A percentile compares a stretch with the other conserved stretches of the same genome.
Evolutionary conservation across 768 basidiomycete genomes (phyloP).

Genomic region (Plicaturopsis crispa): DNA sequence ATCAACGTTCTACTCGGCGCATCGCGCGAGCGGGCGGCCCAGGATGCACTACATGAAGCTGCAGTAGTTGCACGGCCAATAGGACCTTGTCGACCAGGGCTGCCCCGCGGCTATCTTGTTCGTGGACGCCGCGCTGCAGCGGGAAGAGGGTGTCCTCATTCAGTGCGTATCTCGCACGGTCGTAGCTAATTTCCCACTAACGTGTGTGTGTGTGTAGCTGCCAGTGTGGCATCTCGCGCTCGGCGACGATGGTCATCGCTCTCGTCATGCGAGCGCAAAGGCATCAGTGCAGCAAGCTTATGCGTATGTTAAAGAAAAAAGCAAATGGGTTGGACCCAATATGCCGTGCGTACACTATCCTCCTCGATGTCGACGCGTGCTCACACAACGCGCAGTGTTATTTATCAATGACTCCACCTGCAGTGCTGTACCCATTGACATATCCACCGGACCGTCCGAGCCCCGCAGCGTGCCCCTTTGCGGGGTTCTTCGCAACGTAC

Average conservation of each 20-base stretch:
- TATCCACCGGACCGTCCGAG: too few relatives aligned
- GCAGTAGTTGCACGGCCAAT: conserved; percentile 91
- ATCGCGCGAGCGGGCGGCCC: conserved; percentile 63
- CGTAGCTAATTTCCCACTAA: conserved; percentile 11
- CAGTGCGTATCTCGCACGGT: conserved; percentile 51
- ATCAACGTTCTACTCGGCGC: conserved; percentile 58
- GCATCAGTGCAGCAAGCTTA: conserved; percentile 91
- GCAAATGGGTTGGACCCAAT: conserved; percentile 83
- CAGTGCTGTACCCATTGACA: too few relatives aligned
- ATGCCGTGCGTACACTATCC: conserved; percentile 86
- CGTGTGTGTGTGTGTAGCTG: conserved; percentile 48
- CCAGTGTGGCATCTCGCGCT: conserved; percentile 90
- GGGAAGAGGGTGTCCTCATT: conserved; percentile 74
- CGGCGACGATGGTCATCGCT: conserved; percentile 85
- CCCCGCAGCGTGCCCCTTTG: too few relatives aligned
- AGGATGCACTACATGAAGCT: conserved; percentile 85
- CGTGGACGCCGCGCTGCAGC: conserved; percentile 66
- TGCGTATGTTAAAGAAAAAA: conserved; percentile 83
- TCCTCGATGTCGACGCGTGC: too few relatives aligned
- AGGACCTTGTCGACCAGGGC: conserved; percentile 73
- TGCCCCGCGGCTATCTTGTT: conserved; percentile 79
- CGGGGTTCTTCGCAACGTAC: too few relatives aligned
- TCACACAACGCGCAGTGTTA: too few relatives aligned
- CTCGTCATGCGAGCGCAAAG: conserved; percentile 90
- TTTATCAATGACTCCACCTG: too few relatives aligned